Conservation (phyloP, 805 yeast genomes). For the Candida endomychidarum region DNA sequence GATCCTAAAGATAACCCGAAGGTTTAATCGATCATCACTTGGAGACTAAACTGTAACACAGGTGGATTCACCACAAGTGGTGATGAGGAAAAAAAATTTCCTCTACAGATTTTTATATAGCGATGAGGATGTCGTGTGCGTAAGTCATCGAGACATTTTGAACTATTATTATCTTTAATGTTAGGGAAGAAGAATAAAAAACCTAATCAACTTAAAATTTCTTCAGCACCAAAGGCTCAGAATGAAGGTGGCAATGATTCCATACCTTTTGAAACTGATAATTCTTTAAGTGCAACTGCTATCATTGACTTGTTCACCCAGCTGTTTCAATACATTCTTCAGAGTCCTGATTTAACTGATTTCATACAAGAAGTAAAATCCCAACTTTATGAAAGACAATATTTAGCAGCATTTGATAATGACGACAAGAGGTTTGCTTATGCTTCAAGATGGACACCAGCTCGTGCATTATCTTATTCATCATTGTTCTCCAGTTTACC, state of each 20-base stretch:
- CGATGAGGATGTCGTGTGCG: neutral
- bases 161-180: neutral
- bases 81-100: slow-evolving; percentile 3
- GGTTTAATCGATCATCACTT: slow-evolving; percentile 29
- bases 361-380: slow-evolving; percentile 70
- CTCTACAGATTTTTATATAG: neutral
- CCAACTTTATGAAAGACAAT: slow-evolving; percentile 68
- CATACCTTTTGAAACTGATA: slow-evolving; percentile 35
- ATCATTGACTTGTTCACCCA: slow-evolving; percentile 38
- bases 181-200: slow-evolving; percentile 7
- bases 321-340: slow-evolving; percentile 32
- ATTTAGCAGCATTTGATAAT: slow-evolving; percentile 63
- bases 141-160: neutral
- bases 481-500: slow-evolving; percentile 58
- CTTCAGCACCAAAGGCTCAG: slow-evolving; percentile 8
- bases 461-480: slow-evolving; percentile 73
- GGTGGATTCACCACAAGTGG: slow-evolving; percentile 36
- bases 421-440: slow-evolving; percentile 71
- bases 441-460: slow-evolving; percentile 83
- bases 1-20: slow-evolving; percentile 27
- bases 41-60: slow-evolving; percentile 53
- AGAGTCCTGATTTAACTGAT: slow-evolving; percentile 33
- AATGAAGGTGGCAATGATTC: slow-evolving; percentile 14
- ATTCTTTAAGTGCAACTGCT: slow-evolving; percentile 33
- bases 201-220: neutral